Evolutionary conservation across 2,329 filamentous ascomycete species (phyloP).

Genomic region (Calonectria pauciramosa): DNA sequence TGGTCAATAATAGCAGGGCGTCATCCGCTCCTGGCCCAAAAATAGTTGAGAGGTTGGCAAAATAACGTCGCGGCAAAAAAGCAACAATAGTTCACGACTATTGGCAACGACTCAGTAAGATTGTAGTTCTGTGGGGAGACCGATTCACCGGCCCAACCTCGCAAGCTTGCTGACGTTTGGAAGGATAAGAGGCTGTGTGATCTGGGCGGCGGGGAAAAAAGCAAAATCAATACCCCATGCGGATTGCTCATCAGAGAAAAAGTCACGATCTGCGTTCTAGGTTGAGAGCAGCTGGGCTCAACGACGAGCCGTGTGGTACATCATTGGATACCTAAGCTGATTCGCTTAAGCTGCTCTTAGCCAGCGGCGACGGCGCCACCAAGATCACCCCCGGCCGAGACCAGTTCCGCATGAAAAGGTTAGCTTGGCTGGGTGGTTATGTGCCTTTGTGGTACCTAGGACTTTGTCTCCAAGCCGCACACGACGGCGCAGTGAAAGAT

Average conservation of each 20-base stretch:
- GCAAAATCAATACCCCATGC: not conserved
- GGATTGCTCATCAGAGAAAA: not conserved
- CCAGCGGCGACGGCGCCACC: constrained; percentile 32
- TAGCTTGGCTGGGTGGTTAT: constrained; percentile 2
- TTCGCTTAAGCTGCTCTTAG: constrained; percentile 30
- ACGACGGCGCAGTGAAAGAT: constrained; percentile 22
- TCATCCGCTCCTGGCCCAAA: not conserved
- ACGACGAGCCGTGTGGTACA: constrained; percentile 34
- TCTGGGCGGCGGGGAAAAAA: constrained; percentile 15
- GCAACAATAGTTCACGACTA: constrained; percentile 11
- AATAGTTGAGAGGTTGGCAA: not conserved
- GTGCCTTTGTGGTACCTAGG: constrained; percentile 13
- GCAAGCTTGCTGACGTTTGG: not conserved
- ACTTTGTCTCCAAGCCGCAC: constrained; percentile 23
- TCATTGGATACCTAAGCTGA: constrained; percentile 25
- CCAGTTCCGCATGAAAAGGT: constrained; percentile 23
- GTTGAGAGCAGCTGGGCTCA: constrained; percentile 26
- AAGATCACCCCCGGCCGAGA: constrained; percentile 33
- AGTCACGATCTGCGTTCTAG: constrained; percentile 16
- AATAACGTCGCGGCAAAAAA: constrained; percentile 1
- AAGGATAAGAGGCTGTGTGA: not conserved
- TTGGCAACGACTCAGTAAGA: not conserved
- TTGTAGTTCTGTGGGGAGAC: not conserved
- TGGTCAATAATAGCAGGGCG: not conserved
- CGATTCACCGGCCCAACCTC: not conserved